Evolutionary conservation across 2,329 filamentous ascomycete genomes (phyloP).

Genomic region (Fusarium pseudocircinatum): DNA sequence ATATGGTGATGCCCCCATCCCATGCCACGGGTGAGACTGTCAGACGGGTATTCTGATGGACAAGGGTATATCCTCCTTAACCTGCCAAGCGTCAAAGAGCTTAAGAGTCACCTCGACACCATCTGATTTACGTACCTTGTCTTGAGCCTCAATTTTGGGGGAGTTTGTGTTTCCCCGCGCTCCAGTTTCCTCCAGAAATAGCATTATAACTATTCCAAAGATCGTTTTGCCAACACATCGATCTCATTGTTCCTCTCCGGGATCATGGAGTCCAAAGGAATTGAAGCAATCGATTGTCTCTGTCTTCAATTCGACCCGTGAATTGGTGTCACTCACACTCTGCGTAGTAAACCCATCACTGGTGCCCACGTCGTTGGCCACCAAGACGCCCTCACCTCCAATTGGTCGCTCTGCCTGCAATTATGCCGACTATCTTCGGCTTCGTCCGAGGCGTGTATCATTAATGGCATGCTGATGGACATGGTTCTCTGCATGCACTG

Average conservation of each 20-base stretch:
- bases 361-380: conserved; percentile 7
- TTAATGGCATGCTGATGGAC: neutral
- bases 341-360: conserved; percentile 1
- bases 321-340: neutral
- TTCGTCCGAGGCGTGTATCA: conserved; percentile 21
- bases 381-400: conserved; percentile 1
- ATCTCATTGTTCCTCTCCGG: neutral
- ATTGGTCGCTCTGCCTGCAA: conserved; percentile 4
- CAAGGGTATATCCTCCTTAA: neutral
- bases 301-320: neutral
- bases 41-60: conserved; percentile 9
- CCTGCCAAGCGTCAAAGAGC: neutral
- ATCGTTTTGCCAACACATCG: neutral
- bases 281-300: neutral
- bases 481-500: conserved; percentile 14
- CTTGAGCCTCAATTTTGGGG: conserved; percentile 35
- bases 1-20: neutral
- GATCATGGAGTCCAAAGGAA: neutral
- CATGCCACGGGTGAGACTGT: neutral
- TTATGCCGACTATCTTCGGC: conserved; percentile 4
- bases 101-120: neutral
- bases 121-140: neutral
- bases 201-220: neutral
- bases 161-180: conserved; percentile 16
- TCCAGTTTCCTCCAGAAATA: neutral